Evolutionary conservation across 148 eudicot genomes (phyloP).

Genomic region (Chenopodium berlandieri): DNA sequence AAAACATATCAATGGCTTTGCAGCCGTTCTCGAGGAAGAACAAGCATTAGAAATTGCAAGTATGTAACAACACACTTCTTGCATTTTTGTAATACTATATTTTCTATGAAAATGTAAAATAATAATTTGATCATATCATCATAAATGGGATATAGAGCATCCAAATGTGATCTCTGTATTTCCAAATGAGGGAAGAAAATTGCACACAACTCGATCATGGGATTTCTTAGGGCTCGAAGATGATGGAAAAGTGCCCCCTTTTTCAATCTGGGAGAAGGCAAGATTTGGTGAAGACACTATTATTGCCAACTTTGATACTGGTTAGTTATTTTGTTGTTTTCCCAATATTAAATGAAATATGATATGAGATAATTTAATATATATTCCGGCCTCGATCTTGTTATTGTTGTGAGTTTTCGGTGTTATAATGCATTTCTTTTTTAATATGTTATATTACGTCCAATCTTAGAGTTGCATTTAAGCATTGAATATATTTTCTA

Average conservation of each 20-base stretch:
- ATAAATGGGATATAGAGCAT: conserved; percentile 43
- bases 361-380: no score
- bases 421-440: no score
- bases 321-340: conserved; percentile 30
- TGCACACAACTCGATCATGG: conserved; percentile 93
- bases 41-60: conserved; percentile 59
- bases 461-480: no score
- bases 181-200: conserved; percentile 56
- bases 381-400: no score
- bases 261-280: conserved; percentile 69
- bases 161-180: conserved; percentile 75
- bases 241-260: conserved; percentile 38
- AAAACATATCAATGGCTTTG: conserved; percentile 88
- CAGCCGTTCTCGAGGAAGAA: conserved; percentile 70
- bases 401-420: no score
- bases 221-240: conserved; percentile 69
- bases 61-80: conserved; percentile 23
- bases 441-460: no score
- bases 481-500: no score
- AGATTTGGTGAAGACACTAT: conserved; percentile 79
- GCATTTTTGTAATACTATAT: not conserved
- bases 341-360: no score
- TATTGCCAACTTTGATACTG: conserved; percentile 86
- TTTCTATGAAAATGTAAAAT: not conserved
- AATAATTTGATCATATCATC: not conserved